Evolutionary conservation across 108 stramenopile species (phyloP), one percentile per base, ranked within the genome.

Genomic region (Nannochloropsis oceanica): DNA sequence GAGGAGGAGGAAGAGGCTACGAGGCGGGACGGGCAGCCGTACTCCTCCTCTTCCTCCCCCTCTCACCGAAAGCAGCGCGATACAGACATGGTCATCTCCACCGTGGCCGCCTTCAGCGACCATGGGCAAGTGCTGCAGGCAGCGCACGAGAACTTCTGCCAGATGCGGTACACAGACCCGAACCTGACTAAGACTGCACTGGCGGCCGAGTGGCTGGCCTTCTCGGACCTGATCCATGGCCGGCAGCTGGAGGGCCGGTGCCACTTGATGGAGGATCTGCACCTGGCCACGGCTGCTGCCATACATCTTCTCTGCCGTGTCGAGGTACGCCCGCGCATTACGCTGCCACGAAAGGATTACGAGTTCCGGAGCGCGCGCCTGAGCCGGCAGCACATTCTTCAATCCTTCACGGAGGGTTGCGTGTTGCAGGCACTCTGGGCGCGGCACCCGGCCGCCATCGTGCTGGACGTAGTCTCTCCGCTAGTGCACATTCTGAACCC

Each of bases 151-250:
- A 82, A 80, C 81, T 88, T 81, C 84, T 73, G 81, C 27, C 80
- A 84, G 44, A 44, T 84, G 8, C 83, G 83, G 34, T 88, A 44
- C 84, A 88, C 80, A 42, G 87, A 88, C 84, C 87, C 87, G n/a
- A 84, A 84, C 27, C 87, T 88, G 44, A 34, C 80, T 42, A 86
- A 86, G 82, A 82, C 82, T 11, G 11, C 27, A 26, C 81, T 18
- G 22, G 81, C 87, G 80, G 83, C 84, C 81, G 87, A 88, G 81
- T 88, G 87, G 87, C 87, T 88, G 79, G 84, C 79, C 59, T 84
- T 50, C 80, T 80, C 87, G 43, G 87, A 88, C 87, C 83, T 84
- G 81, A 79, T 88, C 79, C 84, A 88, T 26, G 82, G 84, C n/a
- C 79, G 83, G 27, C 79, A 73, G 50, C 46, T 24, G 84, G 26